phyloP scores from a whole-genome alignment of 192 early-diverging fungal genomes.

The Coemansia sp. region DNA sequence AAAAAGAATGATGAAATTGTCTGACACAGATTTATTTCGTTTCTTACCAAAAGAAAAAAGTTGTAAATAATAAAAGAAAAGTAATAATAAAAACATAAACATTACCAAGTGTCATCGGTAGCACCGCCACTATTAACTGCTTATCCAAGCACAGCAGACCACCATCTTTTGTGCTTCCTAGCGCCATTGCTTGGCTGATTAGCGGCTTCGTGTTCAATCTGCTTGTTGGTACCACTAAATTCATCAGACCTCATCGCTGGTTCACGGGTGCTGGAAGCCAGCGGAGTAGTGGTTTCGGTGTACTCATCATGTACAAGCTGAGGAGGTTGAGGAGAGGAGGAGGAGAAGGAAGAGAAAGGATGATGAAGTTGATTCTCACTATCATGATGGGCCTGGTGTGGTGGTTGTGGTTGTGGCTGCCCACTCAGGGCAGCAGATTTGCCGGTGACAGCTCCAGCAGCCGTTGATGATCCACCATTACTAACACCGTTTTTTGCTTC shows the following conservation, averaged over 20 bases:
- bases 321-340: too few species aligned
- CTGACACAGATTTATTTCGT: background rate
- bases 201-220: background rate
- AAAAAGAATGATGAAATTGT: background rate
- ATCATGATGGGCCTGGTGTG: background rate
- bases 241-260: background rate
- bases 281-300: background rate
- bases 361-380: too few species aligned
- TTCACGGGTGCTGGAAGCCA: background rate
- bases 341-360: background rate
- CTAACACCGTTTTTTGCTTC: slow-evolving; percentile 3
- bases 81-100: background rate
- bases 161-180: slow-evolving; percentile 37
- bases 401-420: background rate
- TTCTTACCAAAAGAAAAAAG: background rate
- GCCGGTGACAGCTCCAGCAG: background rate
- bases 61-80: background rate
- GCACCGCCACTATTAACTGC: background rate
- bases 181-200: background rate
- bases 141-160: slow-evolving; percentile 41
- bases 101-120: background rate
- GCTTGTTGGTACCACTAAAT: background rate
- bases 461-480: background rate
- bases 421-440: slow-evolving; percentile 4
- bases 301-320: background rate